Evolutionary conservation across 78 protist genomes (phyloP).

Genomic region (Dictyostelium intermedium): DNA sequence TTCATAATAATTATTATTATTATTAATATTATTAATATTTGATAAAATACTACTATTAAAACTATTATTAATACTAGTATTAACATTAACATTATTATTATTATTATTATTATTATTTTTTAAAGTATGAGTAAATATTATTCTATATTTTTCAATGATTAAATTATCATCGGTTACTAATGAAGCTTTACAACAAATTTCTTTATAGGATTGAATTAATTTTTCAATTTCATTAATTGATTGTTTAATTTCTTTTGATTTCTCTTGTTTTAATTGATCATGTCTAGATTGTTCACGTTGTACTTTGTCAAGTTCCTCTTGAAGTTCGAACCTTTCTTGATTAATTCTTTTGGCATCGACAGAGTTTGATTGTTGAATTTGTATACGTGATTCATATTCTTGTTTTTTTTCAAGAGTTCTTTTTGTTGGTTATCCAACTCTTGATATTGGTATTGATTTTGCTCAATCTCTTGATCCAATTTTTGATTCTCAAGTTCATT

Average conservation of each 20-base stretch:
- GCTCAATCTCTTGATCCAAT: not conserved
- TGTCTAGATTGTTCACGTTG: not conserved
- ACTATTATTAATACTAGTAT: no score
- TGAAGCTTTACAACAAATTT: not conserved
- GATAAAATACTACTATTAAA: not conserved
- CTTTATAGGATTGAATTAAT: slow-evolving; percentile 7
- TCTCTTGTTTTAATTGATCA: not conserved
- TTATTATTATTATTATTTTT: not conserved
- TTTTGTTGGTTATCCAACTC: not conserved
- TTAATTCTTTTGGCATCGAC: slow-evolving; percentile 39
- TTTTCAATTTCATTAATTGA: not conserved
- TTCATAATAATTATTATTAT: not conserved
- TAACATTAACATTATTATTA: no score
- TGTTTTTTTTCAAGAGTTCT: not conserved
- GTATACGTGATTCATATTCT: not conserved
- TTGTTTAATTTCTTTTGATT: not conserved
- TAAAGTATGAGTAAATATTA: not conserved
- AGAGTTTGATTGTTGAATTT: slow-evolving; percentile 42
- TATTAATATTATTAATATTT: not conserved
- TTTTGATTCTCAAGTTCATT: not conserved
- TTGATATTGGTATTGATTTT: not conserved
- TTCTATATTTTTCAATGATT: not conserved
- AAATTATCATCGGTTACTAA: not conserved
- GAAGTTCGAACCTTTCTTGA: slow-evolving; percentile 13
- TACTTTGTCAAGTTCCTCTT: slow-evolving; percentile 25